Base-by-base conservation (phyloP, 2,329 filamentous ascomycete species). In the Sporothrix inflata region DNA sequence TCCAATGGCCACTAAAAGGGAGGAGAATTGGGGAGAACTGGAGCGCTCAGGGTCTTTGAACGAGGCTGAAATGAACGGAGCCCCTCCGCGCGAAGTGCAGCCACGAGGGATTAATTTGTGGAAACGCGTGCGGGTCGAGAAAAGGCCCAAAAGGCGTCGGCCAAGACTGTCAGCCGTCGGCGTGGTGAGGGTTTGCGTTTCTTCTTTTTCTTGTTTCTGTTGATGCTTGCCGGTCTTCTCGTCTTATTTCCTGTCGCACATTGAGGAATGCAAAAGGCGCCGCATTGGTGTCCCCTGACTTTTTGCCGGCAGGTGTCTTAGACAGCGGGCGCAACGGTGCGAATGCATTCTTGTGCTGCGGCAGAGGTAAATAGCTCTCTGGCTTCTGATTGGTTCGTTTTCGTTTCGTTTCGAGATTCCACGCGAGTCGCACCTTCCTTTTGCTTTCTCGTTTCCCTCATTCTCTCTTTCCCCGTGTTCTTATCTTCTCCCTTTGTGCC, bases 321-420 rank as follows among this genome's bases (percentile, higher is more conserved):
- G 66, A 69, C 66, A 69, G 34, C 49, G 66, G 66, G n/a, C 66
- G 47, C 66, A 55, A 69, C 66, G 66, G 66, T 27, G 66, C 30
- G 30, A 27, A 53, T 42, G 49, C 49, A 67, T 67, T 47, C 45
- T 34, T 38, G 14, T 51, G 65, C 9, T 38, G 47, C 19, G 11
- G 30, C 65, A 68, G 30, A 68, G 60, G 60, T 65, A 65, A 63
- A 65, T 42, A 65, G 38, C 38, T 65, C 34, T 7, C 11, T 27
- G 12, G 60, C 60, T 45, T 65, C 38, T 55, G 49, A 69, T 51
- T 40, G 27, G 49, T 34, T 8, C n/a, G 47, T 40, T 34, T 34
- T 42, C 30, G 19, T 12, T 5, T 24, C n/a, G 38, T 65, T 45
- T 40, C 38, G 60, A 65, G 38, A 65, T 65, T 30, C 24, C 38